These are phyloP conservation scores for Colletotrichum chlorophyti DNA, from an alignment of 2,329 filamentous ascomycete species.

Conservation along the genomic window DNA sequence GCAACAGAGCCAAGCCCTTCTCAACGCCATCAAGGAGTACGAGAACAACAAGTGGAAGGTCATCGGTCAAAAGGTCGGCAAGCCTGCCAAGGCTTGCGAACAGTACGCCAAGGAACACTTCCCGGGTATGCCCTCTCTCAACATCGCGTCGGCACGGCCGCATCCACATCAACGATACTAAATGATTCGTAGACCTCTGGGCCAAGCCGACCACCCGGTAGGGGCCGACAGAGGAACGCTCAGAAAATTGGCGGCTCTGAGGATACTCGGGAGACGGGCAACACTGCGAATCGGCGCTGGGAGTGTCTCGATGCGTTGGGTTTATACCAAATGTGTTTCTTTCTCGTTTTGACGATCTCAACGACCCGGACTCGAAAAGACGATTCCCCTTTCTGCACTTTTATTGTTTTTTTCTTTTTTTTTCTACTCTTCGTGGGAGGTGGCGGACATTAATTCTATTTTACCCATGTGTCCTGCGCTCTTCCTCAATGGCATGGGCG, in stretches of 20 bases:
- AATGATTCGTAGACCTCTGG: constrained; percentile 44
- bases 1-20: constrained; percentile 74
- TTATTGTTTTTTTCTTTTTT: constrained; percentile 30
- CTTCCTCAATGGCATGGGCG: background rate
- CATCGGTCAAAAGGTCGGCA: constrained; percentile 95
- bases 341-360: constrained; percentile 26
- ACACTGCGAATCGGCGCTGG: constrained; percentile 28
- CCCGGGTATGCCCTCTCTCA: constrained; percentile 51
- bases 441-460: constrained; percentile 15
- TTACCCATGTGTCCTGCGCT: background rate
- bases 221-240: constrained; percentile 39
- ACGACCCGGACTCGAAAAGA: constrained; percentile 29
- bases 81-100: constrained; percentile 84
- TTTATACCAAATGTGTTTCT: constrained; percentile 30
- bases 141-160: constrained; percentile 31
- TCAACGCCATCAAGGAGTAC: constrained; percentile 97
- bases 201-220: constrained; percentile 46
- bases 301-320: constrained; percentile 30
- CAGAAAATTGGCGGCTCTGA: constrained; percentile 30
- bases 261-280: constrained; percentile 27
- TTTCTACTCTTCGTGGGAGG: constrained; percentile 16
- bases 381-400: constrained; percentile 28
- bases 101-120: constrained; percentile 98
- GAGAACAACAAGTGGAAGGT: constrained; percentile 99
- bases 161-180: constrained; percentile 36